phyloP scores from a whole-genome alignment of 495 filamentous ascomycete genomes.

The Penicillium crystallinum region DNA sequence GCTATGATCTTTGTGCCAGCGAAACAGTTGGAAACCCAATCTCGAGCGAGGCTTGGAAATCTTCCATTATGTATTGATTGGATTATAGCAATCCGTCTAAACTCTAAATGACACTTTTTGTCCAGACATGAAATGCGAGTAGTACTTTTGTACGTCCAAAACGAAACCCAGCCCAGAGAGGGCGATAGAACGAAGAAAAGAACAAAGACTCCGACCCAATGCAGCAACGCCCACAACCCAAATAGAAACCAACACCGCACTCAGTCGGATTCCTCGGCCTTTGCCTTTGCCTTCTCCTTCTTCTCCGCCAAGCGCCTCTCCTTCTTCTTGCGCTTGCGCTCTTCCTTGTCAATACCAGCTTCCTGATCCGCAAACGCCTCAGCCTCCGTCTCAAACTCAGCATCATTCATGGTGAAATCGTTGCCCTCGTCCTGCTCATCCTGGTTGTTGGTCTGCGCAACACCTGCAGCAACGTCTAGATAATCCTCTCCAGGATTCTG shows the following conservation, averaged over 20 bases:
- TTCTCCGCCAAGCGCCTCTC: slow-evolving; percentile 43
- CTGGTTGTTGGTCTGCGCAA: slow-evolving; percentile 21
- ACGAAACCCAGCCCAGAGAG: slow-evolving; percentile 6
- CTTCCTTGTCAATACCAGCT: slow-evolving; percentile 40
- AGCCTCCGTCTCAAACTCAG: slow-evolving; percentile 21
- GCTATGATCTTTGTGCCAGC: slow-evolving; percentile 4
- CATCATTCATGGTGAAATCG: slow-evolving; percentile 25
- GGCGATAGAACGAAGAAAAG: slow-evolving; percentile 9
- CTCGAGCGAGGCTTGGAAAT: slow-evolving; percentile 1
- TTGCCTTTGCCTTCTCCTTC: slow-evolving; percentile 32
- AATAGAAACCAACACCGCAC: slow-evolving; percentile 3
- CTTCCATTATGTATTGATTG: slow-evolving; percentile 10
- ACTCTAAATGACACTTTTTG: slow-evolving; percentile 13
- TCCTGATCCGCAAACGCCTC: slow-evolving; percentile 26
- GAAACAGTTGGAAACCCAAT: background rate
- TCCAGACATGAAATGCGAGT: slow-evolving; percentile 18
- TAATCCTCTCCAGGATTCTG: slow-evolving; percentile 30
- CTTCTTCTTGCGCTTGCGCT: slow-evolving; percentile 48
- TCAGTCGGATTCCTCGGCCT: slow-evolving; percentile 28
- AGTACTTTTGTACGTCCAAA: slow-evolving; percentile 9
- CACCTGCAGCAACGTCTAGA: slow-evolving; percentile 21
- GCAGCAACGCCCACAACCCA: slow-evolving; percentile 25
- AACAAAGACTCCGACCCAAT: slow-evolving; percentile 28
- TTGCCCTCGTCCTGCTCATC: slow-evolving; percentile 24
- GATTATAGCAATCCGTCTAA: slow-evolving; percentile 6